A percentile compares a stretch with the other conserved stretches of the same genome.
phyloP scores from a whole-genome alignment of 2,329 filamentous ascomycete genomes.

The Aspergillus proliferans region DNA sequence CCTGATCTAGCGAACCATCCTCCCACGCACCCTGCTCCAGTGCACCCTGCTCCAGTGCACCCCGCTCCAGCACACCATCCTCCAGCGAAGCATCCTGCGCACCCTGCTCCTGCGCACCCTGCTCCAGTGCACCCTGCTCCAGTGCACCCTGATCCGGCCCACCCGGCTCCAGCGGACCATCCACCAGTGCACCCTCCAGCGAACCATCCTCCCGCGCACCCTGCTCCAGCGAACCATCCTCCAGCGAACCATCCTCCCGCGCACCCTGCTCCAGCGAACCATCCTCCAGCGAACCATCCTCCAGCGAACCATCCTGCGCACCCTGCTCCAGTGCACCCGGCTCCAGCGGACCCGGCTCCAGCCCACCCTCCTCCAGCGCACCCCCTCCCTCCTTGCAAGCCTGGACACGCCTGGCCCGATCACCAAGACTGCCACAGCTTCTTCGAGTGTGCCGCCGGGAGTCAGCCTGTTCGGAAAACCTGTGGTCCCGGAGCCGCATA shows the following conservation, averaged over 20 bases:
- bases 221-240: background rate
- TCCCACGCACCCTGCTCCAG: background rate
- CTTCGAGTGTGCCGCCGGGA: constrained; percentile 7
- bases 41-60: background rate
- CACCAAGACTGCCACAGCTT: constrained; percentile 6
- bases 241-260: background rate
- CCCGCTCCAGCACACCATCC: background rate
- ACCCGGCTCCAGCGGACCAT: background rate
- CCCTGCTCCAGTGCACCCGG: background rate
- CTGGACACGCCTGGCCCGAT: constrained; percentile 5
- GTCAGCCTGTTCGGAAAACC: constrained; percentile 5
- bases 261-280: background rate
- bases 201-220: background rate
- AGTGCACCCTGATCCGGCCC: background rate
- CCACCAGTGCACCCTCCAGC: background rate
- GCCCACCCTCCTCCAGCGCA: background rate
- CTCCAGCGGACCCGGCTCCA: background rate
- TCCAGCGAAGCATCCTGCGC: background rate
- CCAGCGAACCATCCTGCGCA: background rate
- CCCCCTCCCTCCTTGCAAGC: background rate
- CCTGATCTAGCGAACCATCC: background rate
- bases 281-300: background rate
- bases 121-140: background rate
- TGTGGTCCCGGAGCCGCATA: constrained; percentile 8
- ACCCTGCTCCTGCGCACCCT: background rate